Base-by-base conservation (phyloP, 805 yeast species). In the Hemisphaericaspora nanyangensis region DNA sequence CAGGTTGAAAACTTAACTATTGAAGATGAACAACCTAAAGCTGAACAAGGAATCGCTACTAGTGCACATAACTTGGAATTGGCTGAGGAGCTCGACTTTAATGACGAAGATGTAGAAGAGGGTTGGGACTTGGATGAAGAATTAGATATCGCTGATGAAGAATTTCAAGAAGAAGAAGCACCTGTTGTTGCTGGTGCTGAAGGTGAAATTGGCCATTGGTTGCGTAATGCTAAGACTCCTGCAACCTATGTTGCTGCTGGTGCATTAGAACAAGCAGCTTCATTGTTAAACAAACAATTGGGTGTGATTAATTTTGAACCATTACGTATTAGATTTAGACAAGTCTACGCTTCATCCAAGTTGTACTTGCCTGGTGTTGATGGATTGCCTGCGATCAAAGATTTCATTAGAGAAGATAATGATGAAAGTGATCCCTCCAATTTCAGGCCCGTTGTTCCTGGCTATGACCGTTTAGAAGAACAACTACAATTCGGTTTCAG, bases 161-260 rank as follows among this genome's bases (percentile, higher is more conserved):
- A 45, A 15, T 33, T 29, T 18, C 32, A 37, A 16, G 35, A 47
- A 16, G 51, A 16, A 16, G 47, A 32, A 25, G 17, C 37, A 25
- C 20, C 25, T 26, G 70, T 70, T 28, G 39, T 12, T 17, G 35
- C 17, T 18, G 58, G 65, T 45, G 72, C 59, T 42, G 73, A 72
- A 12, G 76, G 76, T 19, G 96, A 90, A 58, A 63, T 80, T 24
- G 81, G 82, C 4, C 62, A 63, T 42, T 95, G 99, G 99, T 76
- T 86, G 22, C 83, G 91, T 49, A 87, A 85, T 62, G 85, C 96
- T 13, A 85, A 83, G 46, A 76, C 90, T 40, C 88, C 97, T 4
- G 97, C 96, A 22, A 88, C 87, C 19, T 86, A 88, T 52, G 89
- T 84, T 54, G 97, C 99, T 2, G 89, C 96, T 2, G 99, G 99